Evolutionary conservation across 2,329 filamentous ascomycete species (phyloP), one percentile per base, ranked within the genome.

Genomic region (Colletotrichum sp.): DNA sequence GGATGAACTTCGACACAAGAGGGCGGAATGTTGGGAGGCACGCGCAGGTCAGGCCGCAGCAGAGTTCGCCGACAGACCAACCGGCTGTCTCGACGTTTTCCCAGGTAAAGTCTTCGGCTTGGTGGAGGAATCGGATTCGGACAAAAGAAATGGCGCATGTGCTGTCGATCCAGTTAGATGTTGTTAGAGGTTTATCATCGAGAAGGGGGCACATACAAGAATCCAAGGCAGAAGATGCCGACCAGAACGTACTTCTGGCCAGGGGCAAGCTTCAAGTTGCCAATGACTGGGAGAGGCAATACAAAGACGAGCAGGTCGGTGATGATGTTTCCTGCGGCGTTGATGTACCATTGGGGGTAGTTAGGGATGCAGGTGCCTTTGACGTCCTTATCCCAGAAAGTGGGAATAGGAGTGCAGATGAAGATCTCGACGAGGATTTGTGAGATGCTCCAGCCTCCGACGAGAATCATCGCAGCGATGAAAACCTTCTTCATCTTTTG

Each of bases 381-480:
- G n/a, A 72, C 14, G 32, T 60, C 52, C 30, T 71, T 66, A 55
- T 83, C 80, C 82, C 82, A 83, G 67, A 81, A 79, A 2, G 72
- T 77, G 18, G 78, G 60, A 7, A 82, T 78, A 14, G 82, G 82
- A 5, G 78, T 55, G 69, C 82, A 83, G n/a, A 76, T 73, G 48
- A 82, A 78, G 24, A 81, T 76, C 24, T 76, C 72, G n/a, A 81
- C 55, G 12, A 83, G 36, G 18, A 83, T 52, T 43, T 83, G 81
- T 3, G 79, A 79, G 13, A 81, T 39, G 16, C 80, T 79, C 82
- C 82, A 83, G 16, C 68, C 70, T 6, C 79, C 76, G 28, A 83
- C 77, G 13, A 82, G 16, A 21, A 83, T 32, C 59, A 81, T 81
- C 32, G 80, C 78, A 28, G 67, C 64, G 59, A 81, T 72, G 59